These are phyloP conservation scores for Syzygium aromaticum DNA, from an alignment of 345 rosid species.

Conservation along the genomic window DNA sequence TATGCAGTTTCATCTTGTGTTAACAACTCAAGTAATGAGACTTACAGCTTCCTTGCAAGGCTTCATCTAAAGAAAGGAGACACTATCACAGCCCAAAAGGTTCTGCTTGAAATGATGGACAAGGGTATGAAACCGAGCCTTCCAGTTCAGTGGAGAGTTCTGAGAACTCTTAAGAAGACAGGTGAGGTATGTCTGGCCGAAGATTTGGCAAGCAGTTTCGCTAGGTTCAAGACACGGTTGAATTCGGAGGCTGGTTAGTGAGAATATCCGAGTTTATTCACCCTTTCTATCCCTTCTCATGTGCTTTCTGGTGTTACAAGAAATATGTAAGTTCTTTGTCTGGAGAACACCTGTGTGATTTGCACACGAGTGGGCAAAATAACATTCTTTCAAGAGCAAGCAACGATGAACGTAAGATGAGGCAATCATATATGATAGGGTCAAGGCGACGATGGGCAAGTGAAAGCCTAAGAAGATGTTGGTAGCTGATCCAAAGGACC, in stretches of 20 bases:
- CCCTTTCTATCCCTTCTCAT: neutral
- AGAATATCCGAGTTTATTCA: neutral
- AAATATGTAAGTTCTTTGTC: neutral
- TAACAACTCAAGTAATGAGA: conserved; percentile 11
- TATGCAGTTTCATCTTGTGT: conserved; percentile 19
- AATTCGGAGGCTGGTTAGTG: conserved; percentile 5
- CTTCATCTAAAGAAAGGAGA: conserved; percentile 29
- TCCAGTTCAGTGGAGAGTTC: conserved; percentile 18
- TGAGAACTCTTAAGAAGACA: conserved; percentile 16
- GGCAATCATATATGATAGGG: neutral
- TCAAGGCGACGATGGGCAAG: neutral
- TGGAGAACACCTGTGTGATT: neutral
- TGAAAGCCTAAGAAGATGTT: neutral
- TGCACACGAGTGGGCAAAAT: neutral
- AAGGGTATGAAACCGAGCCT: conserved; percentile 41
- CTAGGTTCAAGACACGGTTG: conserved; percentile 4
- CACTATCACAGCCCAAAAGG: conserved; percentile 14
- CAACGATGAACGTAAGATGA: neutral
- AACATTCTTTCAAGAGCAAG: neutral
- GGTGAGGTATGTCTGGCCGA: conserved; percentile 19
- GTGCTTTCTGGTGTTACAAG: neutral
- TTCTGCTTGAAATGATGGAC: conserved; percentile 41
- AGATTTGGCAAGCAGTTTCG: conserved; percentile 8
- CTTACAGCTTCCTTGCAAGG: conserved; percentile 35
- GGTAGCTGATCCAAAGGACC: neutral